Percentiles rank a stretch among this genome's conserved stretches.
Conservation (phyloP, 768 basidiomycete genomes). For the Auricularia cornea region DNA sequence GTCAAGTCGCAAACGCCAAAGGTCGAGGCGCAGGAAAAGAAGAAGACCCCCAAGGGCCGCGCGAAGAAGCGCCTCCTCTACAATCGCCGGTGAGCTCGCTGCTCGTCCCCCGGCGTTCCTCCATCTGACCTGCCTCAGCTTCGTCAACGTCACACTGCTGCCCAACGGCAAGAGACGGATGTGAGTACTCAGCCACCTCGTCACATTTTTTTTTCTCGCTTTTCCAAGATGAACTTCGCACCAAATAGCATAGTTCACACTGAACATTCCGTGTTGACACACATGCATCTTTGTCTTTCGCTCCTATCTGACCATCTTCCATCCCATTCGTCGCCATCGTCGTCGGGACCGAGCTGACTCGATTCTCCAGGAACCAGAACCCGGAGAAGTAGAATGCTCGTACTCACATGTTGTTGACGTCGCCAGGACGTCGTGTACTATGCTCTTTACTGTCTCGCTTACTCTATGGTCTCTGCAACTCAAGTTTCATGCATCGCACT, state of each 20-base stretch:
- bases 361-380: slow-evolving; percentile 48
- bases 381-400: slow-evolving; percentile 45
- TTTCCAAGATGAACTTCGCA: slow-evolving; percentile 10
- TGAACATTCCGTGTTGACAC: slow-evolving; percentile 78
- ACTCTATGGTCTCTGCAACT: background rate
- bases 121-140: slow-evolving; percentile 28
- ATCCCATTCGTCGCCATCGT: background rate
- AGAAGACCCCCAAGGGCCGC: slow-evolving; percentile 94
- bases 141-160: slow-evolving; percentile 87
- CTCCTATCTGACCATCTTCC: slow-evolving; percentile 83
- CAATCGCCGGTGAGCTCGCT: slow-evolving; percentile 70
- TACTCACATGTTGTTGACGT: background rate
- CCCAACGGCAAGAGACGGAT: slow-evolving; percentile 93
- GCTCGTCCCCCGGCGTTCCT: too few species aligned
- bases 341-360: slow-evolving; percentile 1
- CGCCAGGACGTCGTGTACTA: background rate
- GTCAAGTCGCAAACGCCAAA: slow-evolving; percentile 98
- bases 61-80: slow-evolving; percentile 94
- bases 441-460: background rate
- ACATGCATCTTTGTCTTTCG: slow-evolving; percentile 93
- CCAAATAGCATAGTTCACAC: slow-evolving; percentile 90
- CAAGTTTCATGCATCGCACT: background rate
- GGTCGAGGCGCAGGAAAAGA: slow-evolving; percentile 98
- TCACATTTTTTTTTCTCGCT: background rate
- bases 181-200: slow-evolving; percentile 48